Conservation (phyloP, 179 eudicot species). For the Silene noctiflora region DNA sequence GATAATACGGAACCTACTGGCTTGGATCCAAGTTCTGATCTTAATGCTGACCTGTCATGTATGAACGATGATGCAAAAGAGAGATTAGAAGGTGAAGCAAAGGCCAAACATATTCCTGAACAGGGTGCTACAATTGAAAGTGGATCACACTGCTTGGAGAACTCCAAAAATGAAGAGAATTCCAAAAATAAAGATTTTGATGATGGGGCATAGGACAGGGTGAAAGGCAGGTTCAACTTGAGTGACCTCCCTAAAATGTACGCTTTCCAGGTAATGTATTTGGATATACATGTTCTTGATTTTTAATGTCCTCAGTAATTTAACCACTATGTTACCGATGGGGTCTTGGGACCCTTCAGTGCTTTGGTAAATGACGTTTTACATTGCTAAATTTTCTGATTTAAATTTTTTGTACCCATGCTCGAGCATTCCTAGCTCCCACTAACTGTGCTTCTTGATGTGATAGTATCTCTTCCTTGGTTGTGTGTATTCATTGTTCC, state of each 20-base stretch:
- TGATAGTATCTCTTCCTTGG: no score
- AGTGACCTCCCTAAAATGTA: slow-evolving; percentile 24
- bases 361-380: no score
- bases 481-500: no score
- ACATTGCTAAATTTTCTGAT: no score
- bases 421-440: no score
- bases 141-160: slow-evolving; percentile 46
- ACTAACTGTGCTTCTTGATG: no score
- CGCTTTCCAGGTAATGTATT: slow-evolving; percentile 33
- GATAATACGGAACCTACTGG: slow-evolving; percentile 49
- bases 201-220: slow-evolving; percentile 41
- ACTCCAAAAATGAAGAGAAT: slow-evolving; percentile 43
- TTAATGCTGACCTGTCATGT: slow-evolving; percentile 49
- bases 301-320: no score
- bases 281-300: no score
- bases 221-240: slow-evolving; percentile 32
- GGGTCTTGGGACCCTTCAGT: no score
- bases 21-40: slow-evolving; percentile 61
- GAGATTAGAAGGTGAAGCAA: slow-evolving; percentile 40
- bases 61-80: slow-evolving; percentile 36
- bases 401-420: no score
- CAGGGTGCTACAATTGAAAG: slow-evolving; percentile 36
- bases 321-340: no score
- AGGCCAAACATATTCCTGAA: slow-evolving; percentile 29
- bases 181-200: slow-evolving; percentile 24